Evolutionary conservation across 2,329 filamentous ascomycete species (phyloP).

Genomic region (Coleophoma eucalyptorum): DNA sequence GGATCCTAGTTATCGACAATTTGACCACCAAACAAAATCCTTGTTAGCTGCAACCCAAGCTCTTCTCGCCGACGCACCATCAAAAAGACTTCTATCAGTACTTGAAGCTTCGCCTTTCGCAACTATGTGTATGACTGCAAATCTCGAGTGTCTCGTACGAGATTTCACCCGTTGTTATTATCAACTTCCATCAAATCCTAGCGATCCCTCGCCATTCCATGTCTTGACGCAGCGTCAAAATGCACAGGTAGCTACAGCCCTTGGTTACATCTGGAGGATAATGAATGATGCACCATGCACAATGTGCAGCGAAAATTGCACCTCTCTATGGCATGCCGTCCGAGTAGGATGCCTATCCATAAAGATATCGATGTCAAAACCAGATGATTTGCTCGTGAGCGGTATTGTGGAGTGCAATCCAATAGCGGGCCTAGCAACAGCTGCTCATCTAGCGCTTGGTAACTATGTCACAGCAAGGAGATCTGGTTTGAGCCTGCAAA

Average conservation of each 20-base stretch:
- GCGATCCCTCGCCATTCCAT: constrained; percentile 29
- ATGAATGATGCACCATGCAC: constrained; percentile 13
- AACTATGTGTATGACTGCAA: constrained; percentile 24
- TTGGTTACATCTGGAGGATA: constrained; percentile 18
- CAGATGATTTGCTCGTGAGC: constrained; percentile 29
- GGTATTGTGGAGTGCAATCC: constrained; percentile 30
- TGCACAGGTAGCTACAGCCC: constrained; percentile 21
- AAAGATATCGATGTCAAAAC: constrained; percentile 27
- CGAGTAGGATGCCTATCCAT: constrained; percentile 22
- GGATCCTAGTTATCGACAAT: constrained; percentile 5
- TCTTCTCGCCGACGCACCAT: constrained; percentile 25
- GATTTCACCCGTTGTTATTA: constrained; percentile 32
- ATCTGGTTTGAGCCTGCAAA: constrained; percentile 17
- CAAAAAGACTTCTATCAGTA: constrained; percentile 17
- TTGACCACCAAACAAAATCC: constrained; percentile 20
- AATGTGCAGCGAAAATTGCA: constrained; percentile 1
- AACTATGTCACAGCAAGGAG: constrained; percentile 22
- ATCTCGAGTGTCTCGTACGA: constrained; percentile 23
- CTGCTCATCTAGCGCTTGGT: constrained; percentile 25
- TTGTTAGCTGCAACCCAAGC: constrained; percentile 27
- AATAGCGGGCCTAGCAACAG: constrained; percentile 26
- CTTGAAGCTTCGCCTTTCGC: constrained; percentile 24
- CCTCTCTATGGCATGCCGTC: constrained; percentile 22
- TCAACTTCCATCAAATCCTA: constrained; percentile 26
- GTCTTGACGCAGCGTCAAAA: constrained; percentile 30